Base-by-base conservation (phyloP, 495 filamentous ascomycete species). In the Tuber borchii region DNA sequence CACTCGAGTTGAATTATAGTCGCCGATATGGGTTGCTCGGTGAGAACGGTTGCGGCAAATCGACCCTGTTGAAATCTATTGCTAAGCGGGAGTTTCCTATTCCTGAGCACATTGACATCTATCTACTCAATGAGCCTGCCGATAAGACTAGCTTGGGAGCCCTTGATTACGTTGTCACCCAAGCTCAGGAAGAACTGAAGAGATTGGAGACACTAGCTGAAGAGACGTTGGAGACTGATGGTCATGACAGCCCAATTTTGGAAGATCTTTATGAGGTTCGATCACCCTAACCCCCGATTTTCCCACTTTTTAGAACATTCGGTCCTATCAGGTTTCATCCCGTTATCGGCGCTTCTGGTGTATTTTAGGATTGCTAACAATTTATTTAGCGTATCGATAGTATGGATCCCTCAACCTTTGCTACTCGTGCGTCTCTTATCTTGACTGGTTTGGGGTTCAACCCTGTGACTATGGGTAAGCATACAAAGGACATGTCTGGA, bases 401-500 rank as follows among this genome's bases (percentile, higher is more conserved):
- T 85, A 97, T 99, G 96, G 95, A 99, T 81, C 96, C 95, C 69
- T 97, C 94, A n/a, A 99, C 95, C n/a, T 99, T 99, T 86, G 87
- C 93, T 82, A 97, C 94, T 71, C 94, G 95, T 84, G 95, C 95
- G 51, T 97, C 94, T 40, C 90, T 97, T 78, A 99, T 99, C 84
- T 84, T 99, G 77, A 99, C 95, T 65, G 95, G 95, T 94, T 92
- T 99, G 65, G 95, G 95, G 77, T 99, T 99, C 89, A 97, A 98
- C 90, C 97, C 97, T 87, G 84, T 80, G 43, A 99, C 95, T 44
- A 98, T 99, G 83, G 87, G 95, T 85, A 99, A 99, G 89, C 96
- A 93, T 89, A 99, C 95, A 78, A 99, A 97, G 90, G 95, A 99
- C 83, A 99, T 99, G 95, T 99, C 95, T 79, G 95, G 95, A 91